Evolutionary conservation across 257 asterid genomes (phyloP).

Genomic region (Nicotiana knightiana): DNA sequence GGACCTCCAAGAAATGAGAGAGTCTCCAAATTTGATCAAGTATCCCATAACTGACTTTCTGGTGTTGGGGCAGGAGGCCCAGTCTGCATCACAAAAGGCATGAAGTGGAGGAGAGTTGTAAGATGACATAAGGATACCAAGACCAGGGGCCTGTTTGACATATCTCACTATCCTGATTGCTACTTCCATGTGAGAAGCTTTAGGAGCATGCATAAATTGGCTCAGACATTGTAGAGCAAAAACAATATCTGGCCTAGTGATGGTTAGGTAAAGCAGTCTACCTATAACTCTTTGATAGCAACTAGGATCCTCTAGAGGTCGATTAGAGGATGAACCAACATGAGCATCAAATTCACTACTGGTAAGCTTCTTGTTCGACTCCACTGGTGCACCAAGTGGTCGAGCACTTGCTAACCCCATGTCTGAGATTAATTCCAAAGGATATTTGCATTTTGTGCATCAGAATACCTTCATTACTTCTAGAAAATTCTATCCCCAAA

Average conservation of each 20-base stretch:
- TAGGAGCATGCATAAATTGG: too few species aligned
- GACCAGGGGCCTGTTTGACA: neutral
- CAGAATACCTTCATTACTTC: too few species aligned
- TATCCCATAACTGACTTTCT: too few species aligned
- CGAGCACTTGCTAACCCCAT: neutral
- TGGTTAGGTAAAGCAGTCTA: neutral
- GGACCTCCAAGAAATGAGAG: neutral
- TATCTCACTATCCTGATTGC: too few species aligned
- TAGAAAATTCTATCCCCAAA: too few species aligned
- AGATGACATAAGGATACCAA: too few species aligned
- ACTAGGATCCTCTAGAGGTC: neutral
- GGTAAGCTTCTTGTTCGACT: neutral
- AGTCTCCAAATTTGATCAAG: neutral
- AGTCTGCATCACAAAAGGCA: neutral
- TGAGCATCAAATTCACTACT: neutral
- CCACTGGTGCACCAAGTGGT: neutral
- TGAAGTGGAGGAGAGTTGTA: too few species aligned
- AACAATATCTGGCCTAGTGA: neutral
- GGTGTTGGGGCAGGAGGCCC: neutral
- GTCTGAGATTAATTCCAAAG: too few species aligned
- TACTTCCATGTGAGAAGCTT: too few species aligned
- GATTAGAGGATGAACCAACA: neutral
- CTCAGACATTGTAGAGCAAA: too few species aligned
- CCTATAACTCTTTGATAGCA: neutral
- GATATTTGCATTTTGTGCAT: too few species aligned